These are phyloP conservation scores for Aspergillus hiratsukae DNA, from an alignment of 2,329 filamentous ascomycete species.

Conservation along the genomic window DNA sequence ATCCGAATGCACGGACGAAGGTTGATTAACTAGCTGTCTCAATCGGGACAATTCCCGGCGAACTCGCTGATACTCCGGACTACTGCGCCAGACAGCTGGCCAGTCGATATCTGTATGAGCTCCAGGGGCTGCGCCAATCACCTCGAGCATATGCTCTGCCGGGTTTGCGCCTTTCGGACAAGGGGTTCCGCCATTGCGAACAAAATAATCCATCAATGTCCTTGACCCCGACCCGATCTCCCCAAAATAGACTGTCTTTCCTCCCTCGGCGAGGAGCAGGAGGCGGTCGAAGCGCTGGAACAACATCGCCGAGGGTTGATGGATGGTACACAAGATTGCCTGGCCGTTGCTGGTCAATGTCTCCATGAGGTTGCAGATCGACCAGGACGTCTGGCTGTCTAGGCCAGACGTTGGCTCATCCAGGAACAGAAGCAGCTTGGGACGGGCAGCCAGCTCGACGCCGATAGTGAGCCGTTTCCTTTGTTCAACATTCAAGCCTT, in stretches of 20 bases:
- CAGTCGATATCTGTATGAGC: conserved; percentile 49
- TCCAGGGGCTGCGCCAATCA: conserved; percentile 54
- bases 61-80: conserved; percentile 51
- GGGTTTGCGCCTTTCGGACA: conserved; percentile 61
- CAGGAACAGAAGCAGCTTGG: conserved; percentile 77
- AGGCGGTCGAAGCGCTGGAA: conserved; percentile 73
- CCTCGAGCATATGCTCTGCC: conserved; percentile 64
- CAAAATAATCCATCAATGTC: conserved; percentile 58
- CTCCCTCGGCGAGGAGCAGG: conserved; percentile 58
- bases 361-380: conserved; percentile 76
- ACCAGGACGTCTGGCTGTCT: conserved; percentile 86
- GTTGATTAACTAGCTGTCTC: conserved; percentile 42
- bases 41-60: conserved; percentile 45
- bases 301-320: conserved; percentile 85
- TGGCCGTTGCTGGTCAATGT: conserved; percentile 82
- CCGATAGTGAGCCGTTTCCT: conserved; percentile 77
- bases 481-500: conserved; percentile 62
- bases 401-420: conserved; percentile 90
- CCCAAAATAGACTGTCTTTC: conserved; percentile 63
- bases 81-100: conserved; percentile 53
- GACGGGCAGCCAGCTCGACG: conserved; percentile 88
- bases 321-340: conserved; percentile 87
- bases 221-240: conserved; percentile 55
- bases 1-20: conserved; percentile 30
- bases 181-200: conserved; percentile 50